These are phyloP conservation scores for Epichloe brachyelytri DNA, from an alignment of 2,329 filamentous ascomycete genomes.

Conservation along the genomic window DNA sequence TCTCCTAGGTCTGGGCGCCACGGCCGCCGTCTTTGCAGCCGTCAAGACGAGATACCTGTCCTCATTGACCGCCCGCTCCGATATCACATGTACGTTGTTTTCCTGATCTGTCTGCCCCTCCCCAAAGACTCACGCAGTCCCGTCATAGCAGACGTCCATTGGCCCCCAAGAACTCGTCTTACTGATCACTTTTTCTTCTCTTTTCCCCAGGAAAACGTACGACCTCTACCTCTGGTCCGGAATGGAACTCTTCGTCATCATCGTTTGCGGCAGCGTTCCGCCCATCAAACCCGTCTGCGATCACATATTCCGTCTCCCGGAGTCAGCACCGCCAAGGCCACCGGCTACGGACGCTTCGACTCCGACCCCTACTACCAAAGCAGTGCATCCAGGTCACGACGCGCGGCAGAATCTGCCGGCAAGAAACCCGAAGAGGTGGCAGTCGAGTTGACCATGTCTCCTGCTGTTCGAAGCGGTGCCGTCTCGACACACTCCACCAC, in stretches of 20 bases:
- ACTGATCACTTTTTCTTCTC: too few relatives aligned
- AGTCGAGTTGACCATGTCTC: neutral
- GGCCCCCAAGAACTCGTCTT: too few relatives aligned
- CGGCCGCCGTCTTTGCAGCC: constrained; percentile 2
- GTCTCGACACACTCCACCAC: neutral
- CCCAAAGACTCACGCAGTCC: too few relatives aligned
- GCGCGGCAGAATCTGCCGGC: neutral
- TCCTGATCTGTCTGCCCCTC: too few relatives aligned
- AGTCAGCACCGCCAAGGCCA: neutral
- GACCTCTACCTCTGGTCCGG: constrained; percentile 3
- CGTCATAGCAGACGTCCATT: too few relatives aligned
- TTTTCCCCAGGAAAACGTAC: neutral
- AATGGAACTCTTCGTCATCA: constrained; percentile 5
- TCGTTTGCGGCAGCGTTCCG: constrained; percentile 5
- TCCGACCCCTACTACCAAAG: neutral
- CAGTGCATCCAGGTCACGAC: neutral
- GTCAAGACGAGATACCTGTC: constrained; percentile 2
- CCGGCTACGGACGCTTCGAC: neutral
- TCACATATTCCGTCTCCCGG: neutral
- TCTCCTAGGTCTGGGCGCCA: constrained; percentile 1
- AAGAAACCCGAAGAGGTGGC: neutral
- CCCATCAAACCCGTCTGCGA: constrained; percentile 6
- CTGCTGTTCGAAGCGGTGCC: neutral
- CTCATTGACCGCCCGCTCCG: neutral
- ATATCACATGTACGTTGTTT: constrained; percentile 1